These are phyloP conservation scores for Acanthamoeba royreba DNA, from an alignment of 208 protist species.

Conservation along the genomic window DNA sequence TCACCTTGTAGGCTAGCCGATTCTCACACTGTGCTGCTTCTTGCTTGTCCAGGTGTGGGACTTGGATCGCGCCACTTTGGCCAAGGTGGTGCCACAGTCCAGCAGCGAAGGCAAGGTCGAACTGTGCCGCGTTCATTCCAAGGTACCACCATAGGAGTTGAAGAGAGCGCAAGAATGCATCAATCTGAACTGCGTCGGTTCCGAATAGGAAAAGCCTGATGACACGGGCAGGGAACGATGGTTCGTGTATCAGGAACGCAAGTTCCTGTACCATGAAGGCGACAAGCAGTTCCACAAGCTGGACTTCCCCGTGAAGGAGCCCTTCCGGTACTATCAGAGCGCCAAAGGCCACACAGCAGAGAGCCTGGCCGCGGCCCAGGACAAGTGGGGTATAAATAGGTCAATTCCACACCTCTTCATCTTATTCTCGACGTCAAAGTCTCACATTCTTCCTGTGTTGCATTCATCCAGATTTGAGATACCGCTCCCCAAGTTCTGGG, in stretches of 20 bases:
- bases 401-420: too few species aligned
- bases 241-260: not conserved
- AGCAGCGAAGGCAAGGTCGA: not conserved
- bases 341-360: not conserved
- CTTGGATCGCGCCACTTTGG: not conserved
- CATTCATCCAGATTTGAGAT: slow-evolving; percentile 26
- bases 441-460: too few species aligned
- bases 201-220: not conserved
- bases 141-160: not conserved
- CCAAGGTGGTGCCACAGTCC: slow-evolving; percentile 2
- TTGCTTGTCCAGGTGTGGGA: not conserved
- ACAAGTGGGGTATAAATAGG: slow-evolving; percentile 5
- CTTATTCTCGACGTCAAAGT: too few species aligned
- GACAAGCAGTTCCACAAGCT: not conserved
- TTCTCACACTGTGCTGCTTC: too few species aligned
- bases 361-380: not conserved
- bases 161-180: not conserved
- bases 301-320: not conserved
- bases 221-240: not conserved
- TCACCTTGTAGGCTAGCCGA: too few species aligned
- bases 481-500: slow-evolving; percentile 27
- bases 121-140: not conserved
- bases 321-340: not conserved
- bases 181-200: not conserved
- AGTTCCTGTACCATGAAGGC: not conserved